Evolutionary conservation across 192 early-diverging fungal species (phyloP), one percentile per base, ranked within the genome.

Genomic region (Rhizoclosmatium globosum): DNA sequence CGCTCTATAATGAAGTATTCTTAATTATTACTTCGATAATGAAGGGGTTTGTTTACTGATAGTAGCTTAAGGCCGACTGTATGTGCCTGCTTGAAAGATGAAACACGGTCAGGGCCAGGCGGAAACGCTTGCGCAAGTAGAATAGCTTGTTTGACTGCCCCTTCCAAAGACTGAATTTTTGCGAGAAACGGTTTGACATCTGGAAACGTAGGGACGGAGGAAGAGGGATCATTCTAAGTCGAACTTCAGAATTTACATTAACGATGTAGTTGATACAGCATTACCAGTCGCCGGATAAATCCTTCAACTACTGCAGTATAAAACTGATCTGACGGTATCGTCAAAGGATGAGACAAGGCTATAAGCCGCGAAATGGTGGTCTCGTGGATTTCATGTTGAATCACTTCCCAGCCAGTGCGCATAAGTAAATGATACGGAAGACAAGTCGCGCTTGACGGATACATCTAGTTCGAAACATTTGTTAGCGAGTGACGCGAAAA

Each of bases 341-440:
- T 80, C 1, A 94, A 81, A 17, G 88, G 85, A 42, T 70, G 76
- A 17, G 87, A 78, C 64, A 94, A 85, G 7, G 90, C 87, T 31
- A 91, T 77, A 2, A 94, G 82, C 50, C 79, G 56, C 2, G 87
- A 79, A 2, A 94, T 76, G 39, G 88, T 86, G 1, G 84, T 82
- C 60, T 87, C 82, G 1, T 71, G 74, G 39, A 94, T 77, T 77
- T 94, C 91, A 0, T 87, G 57, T 17, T 82, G 70, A 43, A 94
- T 77, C 42, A 86, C 77, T 3, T 80, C 31, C 86, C 87, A 89
- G 2, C 87, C 87, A 42, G 69, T 74, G n/a, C 79, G 77, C 6
- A 85, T 79, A 38, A 94, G 80, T 38, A 74, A 72, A 74, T 93
- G 92, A 82, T 88, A 93, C 9, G 93, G 92, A 21, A 94, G 82